Evolutionary conservation across 345 rosid species (phyloP).

Genomic region (Hibiscus syriacus): DNA sequence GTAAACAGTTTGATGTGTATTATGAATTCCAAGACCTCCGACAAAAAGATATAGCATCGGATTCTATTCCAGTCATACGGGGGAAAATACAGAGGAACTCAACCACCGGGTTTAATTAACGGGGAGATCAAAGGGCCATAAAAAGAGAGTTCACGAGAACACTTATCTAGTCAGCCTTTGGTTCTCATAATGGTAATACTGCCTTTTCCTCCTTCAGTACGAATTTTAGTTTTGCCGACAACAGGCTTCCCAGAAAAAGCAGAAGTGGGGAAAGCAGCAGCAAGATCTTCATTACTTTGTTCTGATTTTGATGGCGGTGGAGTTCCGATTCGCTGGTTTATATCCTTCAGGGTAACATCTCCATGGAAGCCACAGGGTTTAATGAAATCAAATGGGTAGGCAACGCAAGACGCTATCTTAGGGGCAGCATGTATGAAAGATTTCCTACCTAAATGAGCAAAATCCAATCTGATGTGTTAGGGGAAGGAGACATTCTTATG

Average conservation of each 20-base stretch:
- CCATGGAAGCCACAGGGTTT: constrained; percentile 88
- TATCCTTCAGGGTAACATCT: constrained; percentile 88
- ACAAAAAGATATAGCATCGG: neutral
- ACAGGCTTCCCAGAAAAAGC: constrained; percentile 99
- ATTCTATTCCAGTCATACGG: constrained; percentile 18
- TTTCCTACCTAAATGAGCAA: constrained; percentile 48
- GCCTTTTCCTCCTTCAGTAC: constrained; percentile 96
- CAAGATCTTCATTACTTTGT: constrained; percentile 42
- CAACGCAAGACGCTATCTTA: constrained; percentile 66
- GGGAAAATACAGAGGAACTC: constrained; percentile 1
- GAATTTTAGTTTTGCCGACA: constrained; percentile 91
- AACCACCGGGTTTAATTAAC: constrained; percentile 9
- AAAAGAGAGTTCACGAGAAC: constrained; percentile 7
- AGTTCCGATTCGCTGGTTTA: constrained; percentile 69
- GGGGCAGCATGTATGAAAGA: constrained; percentile 57
- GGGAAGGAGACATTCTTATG: neutral
- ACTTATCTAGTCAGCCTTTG: constrained; percentile 45
- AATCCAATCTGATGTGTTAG: neutral
- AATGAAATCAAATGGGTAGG: constrained; percentile 84
- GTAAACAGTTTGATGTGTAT: constrained; percentile 20
- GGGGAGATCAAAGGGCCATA: constrained; percentile 13
- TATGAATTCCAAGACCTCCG: constrained; percentile 15
- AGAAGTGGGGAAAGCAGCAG: constrained; percentile 61
- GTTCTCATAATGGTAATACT: constrained; percentile 97
- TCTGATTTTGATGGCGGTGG: constrained; percentile 57